Conservation (phyloP, 495 filamentous ascomycete species). For the Tuber brumale region DNA sequence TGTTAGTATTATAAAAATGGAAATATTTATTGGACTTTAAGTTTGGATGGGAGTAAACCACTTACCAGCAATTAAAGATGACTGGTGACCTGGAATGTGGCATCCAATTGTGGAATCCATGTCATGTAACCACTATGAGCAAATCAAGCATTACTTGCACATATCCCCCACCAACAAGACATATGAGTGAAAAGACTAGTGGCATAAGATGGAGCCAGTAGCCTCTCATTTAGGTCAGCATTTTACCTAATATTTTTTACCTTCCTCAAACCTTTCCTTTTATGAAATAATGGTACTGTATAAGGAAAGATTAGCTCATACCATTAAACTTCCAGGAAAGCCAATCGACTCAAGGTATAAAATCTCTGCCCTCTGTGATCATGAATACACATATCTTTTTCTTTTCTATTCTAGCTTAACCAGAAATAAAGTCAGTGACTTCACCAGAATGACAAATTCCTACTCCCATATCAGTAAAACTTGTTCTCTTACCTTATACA, state of each 20-base stretch:
- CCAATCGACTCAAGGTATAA: no score
- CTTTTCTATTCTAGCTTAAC: slow-evolving; percentile 9
- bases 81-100: slow-evolving; percentile 10
- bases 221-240: slow-evolving; percentile 1
- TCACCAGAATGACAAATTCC: not conserved
- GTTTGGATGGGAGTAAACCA: slow-evolving; percentile 22
- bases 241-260: not conserved
- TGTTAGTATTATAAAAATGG: no score
- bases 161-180: not conserved
- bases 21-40: slow-evolving; percentile 19
- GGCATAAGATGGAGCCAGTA: slow-evolving; percentile 16
- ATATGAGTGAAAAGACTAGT: slow-evolving; percentile 6
- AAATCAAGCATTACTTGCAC: slow-evolving; percentile 19
- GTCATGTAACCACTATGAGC: slow-evolving; percentile 10
- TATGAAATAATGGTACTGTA: no score
- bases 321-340: no score
- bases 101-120: slow-evolving; percentile 14
- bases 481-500: not conserved
- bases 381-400: slow-evolving; percentile 17
- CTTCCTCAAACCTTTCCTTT: slow-evolving; percentile 15
- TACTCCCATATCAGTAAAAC: not conserved
- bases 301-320: no score
- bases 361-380: slow-evolving; percentile 2
- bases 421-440: slow-evolving; percentile 7
- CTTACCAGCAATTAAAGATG: slow-evolving; percentile 12